Base-by-base conservation (phyloP, 169 alveolate species). In the Plasmodium malariae region DNA sequence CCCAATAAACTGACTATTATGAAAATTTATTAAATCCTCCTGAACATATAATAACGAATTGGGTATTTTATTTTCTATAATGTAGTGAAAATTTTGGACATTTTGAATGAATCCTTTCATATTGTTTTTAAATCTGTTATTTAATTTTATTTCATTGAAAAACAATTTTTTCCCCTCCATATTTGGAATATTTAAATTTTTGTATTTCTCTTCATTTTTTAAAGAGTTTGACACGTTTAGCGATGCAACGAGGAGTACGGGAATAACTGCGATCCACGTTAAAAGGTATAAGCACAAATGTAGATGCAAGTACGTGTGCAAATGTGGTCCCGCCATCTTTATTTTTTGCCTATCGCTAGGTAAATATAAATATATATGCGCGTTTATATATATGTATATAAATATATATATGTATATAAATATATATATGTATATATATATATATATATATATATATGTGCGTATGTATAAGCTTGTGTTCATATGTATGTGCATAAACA, bases 1-100 rank as follows among this genome's bases (percentile, higher is more conserved):
- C 19, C 98, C 98, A 92, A 96, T 96, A 69, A 96, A 96, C 51
- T 96, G 98, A 70, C 97, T 95, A 92, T 96, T 96, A 80, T 96
- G 97, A 92, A 93, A 96, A 73, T 96, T 96, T 51, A 92, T 87
- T 57, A 96, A 94, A 57, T 94, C 93, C 80, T 96, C 95, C 72
- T 74, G 88, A 36, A 76, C 74, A 51, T 76, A 76, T 51, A 63
- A 40, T 67, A 76, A 76, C 32, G 74, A 60, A 68, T 76, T 76
- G 9, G 88, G 88, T 12, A 40, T 76, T n/a, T 45, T 76, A 21
- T 45, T 30, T 36, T 76, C 88, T 63, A 76, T 76, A 17, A 43
- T 40, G 37, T 26, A 51, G 54, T 76, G 88, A 28, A 76, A 76
- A 32, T 65, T 43, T 4, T 51, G 36, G 19, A 76, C 37, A 67